Base-by-base conservation (phyloP, 495 filamentous ascomycete genomes). In the Pseudoneurospora amorphoporcata region DNA sequence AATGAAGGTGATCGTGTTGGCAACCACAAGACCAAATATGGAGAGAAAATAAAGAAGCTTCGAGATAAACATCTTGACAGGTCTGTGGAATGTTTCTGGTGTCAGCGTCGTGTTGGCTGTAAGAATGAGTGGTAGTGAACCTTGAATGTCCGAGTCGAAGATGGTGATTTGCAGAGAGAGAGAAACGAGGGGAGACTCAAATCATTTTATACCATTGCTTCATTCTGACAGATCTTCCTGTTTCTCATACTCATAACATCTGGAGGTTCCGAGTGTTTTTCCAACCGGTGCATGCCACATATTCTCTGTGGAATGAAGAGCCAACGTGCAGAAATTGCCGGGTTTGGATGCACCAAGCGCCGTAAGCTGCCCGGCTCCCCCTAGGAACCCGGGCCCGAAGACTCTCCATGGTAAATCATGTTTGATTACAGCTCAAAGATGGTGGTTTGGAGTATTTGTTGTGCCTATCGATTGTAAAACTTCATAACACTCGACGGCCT, bases 1-100 rank as follows among this genome's bases (percentile, higher is more conserved):
- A 73, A 83, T 42, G 79, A 88, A 86, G 73, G 82, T 82, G 47
- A 87, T 75, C 32, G 79, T 78, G 82, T 82, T 84, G 74, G 81
- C 81, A 39, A 78, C 79, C 65, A 79, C 76, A 29, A 82, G 42
- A 68, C 78, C 73, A 37, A 80, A 77, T 32, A 79, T 70, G 69
- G 80, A 77, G 53, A 78, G 73, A 43, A 79, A 29, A 61, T 75
- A 45, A 42, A 77, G 71, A 71, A 77, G 68, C 70, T 74, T 73
- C 71, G 74, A 68, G 76, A 79, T 79, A 39, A 74, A 75, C 81
- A 83, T 83, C 43, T 79, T 83, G 76, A 71, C 12, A 65, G 73
- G 72, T 74, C 68, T 39, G 37, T 69, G 43, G n/a, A 65, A 73
- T 69, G 47, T 72, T 72, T 68, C 47, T 29, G 8, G 40, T 42